Evolutionary conservation across 768 basidiomycete genomes (phyloP), one percentile per base, ranked within the genome.

Genomic region (Termitomyces sp.): DNA sequence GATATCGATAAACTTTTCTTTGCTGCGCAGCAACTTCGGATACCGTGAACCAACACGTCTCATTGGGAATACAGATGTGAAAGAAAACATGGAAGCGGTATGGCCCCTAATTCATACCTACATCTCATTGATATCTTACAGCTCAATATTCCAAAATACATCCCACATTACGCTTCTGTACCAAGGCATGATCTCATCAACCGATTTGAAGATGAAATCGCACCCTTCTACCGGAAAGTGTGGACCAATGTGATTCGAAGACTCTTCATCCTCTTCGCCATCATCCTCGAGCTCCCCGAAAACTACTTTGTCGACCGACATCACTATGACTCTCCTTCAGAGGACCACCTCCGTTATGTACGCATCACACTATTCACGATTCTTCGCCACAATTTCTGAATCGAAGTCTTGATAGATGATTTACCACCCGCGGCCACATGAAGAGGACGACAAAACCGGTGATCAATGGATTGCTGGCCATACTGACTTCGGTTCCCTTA

Each of bases 401-500:
- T 6, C 10, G 21, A 17, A 7, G 12, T 23, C 6, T 14, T 29
- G 11, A 12, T 49, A 66, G 71, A 73, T 72, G 69, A 66, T 72
- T 37, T 74, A 74, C 57, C 69, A 72, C 41, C 74, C 76, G 6
- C 73, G 75, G 42, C 63, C 70, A 1, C 62, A 63, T 11, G 76
- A 77, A 43, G 77, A 79, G 9, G 76, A 78, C 45, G 60, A 59
- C 35, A 72, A 70, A 54, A 71, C 75, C 0, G 70, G 73, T n/a
- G 73, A 76, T 25, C 71, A 77, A 25, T 82, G 76, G 76, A 64
- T 73, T 29, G 70, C 76, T 41, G 80, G 80, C 4, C 80, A 80
- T 59, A 79, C 75, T 1, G 78, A 80, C 58, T 59, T 63, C 49
- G 72, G 73, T 5, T 70, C 73, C 12, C 63, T 75, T 7, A 75